These are phyloP conservation scores for Monosporozyma servazzii DNA, from an alignment of 805 yeast genomes.

Conservation along the genomic window DNA sequence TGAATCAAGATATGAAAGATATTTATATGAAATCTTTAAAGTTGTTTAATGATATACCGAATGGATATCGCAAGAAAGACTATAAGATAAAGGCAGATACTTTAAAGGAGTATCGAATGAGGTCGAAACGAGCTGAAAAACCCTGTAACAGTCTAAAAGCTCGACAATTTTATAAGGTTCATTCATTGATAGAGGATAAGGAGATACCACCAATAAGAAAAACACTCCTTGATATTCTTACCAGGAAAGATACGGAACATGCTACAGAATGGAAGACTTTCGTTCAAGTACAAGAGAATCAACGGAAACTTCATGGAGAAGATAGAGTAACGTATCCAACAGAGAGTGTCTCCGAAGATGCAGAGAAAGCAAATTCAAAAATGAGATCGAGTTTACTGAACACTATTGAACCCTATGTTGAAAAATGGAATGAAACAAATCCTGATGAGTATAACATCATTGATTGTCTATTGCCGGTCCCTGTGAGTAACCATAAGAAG, in stretches of 20 bases:
- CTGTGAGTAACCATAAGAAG: not conserved
- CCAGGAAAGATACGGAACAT: slow-evolving; percentile 7
- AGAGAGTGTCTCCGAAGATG: not conserved
- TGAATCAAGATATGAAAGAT: slow-evolving; percentile 25
- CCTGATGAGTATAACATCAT: slow-evolving; percentile 7
- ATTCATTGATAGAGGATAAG: not conserved
- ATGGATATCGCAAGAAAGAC: slow-evolving; percentile 11
- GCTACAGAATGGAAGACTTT: slow-evolving; percentile 15
- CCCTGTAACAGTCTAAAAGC: not conserved
- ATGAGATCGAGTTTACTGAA: not conserved
- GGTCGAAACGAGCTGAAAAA: slow-evolving; percentile 1
- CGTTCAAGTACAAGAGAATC: slow-evolving; percentile 11
- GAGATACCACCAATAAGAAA: not conserved
- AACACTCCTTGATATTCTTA: not conserved
- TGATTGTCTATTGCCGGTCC: slow-evolving; percentile 11
- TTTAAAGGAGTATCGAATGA: slow-evolving; percentile 15
- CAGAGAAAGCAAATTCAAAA: not conserved
- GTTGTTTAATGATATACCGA: slow-evolving; percentile 25
- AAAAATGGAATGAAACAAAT: not conserved
- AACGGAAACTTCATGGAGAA: not conserved
- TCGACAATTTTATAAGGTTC: not conserved
- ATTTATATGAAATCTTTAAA: slow-evolving; percentile 27
- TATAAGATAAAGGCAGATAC: slow-evolving; percentile 21
- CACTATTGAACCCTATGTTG: not conserved
- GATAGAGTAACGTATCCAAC: not conserved